These are phyloP conservation scores for Mycena kentingensis DNA, from an alignment of 768 basidiomycete genomes.

Conservation along the genomic window DNA sequence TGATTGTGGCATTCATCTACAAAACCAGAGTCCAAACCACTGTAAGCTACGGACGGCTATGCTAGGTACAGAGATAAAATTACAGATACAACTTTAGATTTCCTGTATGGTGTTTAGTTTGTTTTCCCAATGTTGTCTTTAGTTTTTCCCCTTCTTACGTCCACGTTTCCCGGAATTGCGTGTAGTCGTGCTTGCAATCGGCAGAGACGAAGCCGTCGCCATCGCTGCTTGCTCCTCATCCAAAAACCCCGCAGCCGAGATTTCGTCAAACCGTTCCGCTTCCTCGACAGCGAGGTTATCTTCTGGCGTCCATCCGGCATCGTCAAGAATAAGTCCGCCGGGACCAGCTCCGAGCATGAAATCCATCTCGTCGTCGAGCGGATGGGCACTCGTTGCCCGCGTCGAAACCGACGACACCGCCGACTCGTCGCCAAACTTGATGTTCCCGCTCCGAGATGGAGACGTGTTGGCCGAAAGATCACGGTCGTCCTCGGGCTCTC, in stretches of 20 bases:
- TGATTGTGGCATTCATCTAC: no score
- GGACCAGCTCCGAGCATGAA: neutral
- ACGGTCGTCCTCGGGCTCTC: conserved; percentile 26
- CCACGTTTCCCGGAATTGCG: no score
- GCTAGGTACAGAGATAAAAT: no score
- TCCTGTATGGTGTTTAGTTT: no score
- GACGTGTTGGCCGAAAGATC: conserved; percentile 29
- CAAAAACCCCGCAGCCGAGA: conserved; percentile 43
- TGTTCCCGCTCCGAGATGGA: conserved; percentile 25
- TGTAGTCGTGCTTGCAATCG: no score
- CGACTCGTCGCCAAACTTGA: conserved; percentile 32
- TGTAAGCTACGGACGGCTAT: no score
- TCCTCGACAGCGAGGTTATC: conserved; percentile 52
- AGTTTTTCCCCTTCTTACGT: no score
- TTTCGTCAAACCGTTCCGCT: conserved; percentile 52
- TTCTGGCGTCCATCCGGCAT: conserved; percentile 47
- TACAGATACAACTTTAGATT: no score
- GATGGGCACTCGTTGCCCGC: conserved; percentile 40
- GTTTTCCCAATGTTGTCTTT: no score
- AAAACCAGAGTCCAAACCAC: no score
- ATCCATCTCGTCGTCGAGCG: conserved; percentile 37
- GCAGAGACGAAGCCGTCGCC: no score
- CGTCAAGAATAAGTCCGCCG: conserved; percentile 18
- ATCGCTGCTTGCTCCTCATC: conserved; percentile 38
- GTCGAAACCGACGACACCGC: conserved; percentile 40